Base-by-base conservation (phyloP, 2,329 filamentous ascomycete species). In the Thelonectria olida region DNA sequence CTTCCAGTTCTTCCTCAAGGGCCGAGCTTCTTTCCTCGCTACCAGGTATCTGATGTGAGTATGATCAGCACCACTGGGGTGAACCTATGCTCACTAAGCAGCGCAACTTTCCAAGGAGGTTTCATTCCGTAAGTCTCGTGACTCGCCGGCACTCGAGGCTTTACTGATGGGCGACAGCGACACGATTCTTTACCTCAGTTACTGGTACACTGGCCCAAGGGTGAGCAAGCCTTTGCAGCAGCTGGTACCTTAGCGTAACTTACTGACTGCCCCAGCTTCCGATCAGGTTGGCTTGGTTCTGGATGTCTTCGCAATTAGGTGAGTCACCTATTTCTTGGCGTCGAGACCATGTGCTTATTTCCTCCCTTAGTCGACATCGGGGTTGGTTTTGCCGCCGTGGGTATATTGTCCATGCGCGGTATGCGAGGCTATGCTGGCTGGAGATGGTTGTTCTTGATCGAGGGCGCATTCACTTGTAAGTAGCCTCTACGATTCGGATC, bases 191-290 rank as follows among this genome's bases (percentile, higher is more conserved):
- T 62, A 62, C 12, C 49, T 91, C 1, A 87, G 84, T 17, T 92
- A 92, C 73, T 92, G 88, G 77, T 92, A 91, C 74, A 91, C 85
- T 10, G 84, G 86, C 2, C 83, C 42, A 65, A 81, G 60, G 84
- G 74, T 76, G 36, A 63, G 72, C n/a, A 53, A 2, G 8, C 8
- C 19, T n/a, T 7, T 12, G 3, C 7, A 36, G 4, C 2, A 17
- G 13, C 8, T 28, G 22, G n/a, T 41, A n/a, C 2, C 13, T 19
- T 51, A 13, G 7, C n/a, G n/a, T n/a, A n/a, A n/a, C n/a, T 28
- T 25, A 34, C 61, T 70, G 7, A 70, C 49, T 17, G 91, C 5
- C n/a, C 17, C 13, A 62, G 73, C 80, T 92, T 2, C 88, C 89
- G 0, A 82, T 85, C 28, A 82, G 90, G 0, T 77, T 92, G 17